A percentile compares a stretch with the other conserved stretches of the same genome.
Evolutionary conservation across 495 filamentous ascomycete species (phyloP).

Genomic region (Podospora sp.): DNA sequence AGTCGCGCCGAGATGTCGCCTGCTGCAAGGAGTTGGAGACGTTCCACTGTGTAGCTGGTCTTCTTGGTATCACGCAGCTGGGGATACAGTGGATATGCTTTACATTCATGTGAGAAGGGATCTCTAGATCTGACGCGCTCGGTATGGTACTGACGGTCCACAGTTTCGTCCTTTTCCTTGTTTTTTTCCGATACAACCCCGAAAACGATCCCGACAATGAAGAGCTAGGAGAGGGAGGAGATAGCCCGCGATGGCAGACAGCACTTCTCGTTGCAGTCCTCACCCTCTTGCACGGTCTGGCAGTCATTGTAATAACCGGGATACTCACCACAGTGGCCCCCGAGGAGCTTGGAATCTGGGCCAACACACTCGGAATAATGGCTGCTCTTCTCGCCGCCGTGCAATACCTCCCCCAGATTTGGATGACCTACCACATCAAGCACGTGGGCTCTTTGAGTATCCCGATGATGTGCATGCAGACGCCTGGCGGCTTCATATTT

Average conservation of each 20-base stretch:
- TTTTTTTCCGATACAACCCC: slow-evolving; percentile 74
- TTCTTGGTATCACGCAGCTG: slow-evolving; percentile 87
- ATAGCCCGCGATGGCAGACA: slow-evolving; percentile 67
- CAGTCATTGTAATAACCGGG: slow-evolving; percentile 66
- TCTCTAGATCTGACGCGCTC: not conserved
- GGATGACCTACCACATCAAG: slow-evolving; percentile 80
- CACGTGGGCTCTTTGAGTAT: slow-evolving; percentile 88
- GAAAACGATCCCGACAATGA: slow-evolving; percentile 48
- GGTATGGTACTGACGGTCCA: not conserved
- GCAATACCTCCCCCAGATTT: slow-evolving; percentile 95
- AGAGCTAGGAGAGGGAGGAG: slow-evolving; percentile 38
- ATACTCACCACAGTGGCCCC: slow-evolving; percentile 61
- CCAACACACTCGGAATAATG: slow-evolving; percentile 78
- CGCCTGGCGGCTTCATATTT: slow-evolving; percentile 87
- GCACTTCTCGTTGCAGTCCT: slow-evolving; percentile 70
- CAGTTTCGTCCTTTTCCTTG: slow-evolving; percentile 81
- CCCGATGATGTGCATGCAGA: slow-evolving; percentile 98
- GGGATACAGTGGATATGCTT: slow-evolving; percentile 92
- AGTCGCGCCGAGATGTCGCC: slow-evolving; percentile 73
- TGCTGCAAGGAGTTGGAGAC: slow-evolving; percentile 82
- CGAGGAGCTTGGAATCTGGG: slow-evolving; percentile 67
- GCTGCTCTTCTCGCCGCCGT: slow-evolving; percentile 77
- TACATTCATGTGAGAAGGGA: slow-evolving; percentile 80
- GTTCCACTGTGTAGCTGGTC: slow-evolving; percentile 79
- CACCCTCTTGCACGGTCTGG: slow-evolving; percentile 71